Percentiles rank a stretch among this genome's conserved stretches.
phyloP scores from a whole-genome alignment of 257 asterid species.

The Hygrophila difformis region DNA sequence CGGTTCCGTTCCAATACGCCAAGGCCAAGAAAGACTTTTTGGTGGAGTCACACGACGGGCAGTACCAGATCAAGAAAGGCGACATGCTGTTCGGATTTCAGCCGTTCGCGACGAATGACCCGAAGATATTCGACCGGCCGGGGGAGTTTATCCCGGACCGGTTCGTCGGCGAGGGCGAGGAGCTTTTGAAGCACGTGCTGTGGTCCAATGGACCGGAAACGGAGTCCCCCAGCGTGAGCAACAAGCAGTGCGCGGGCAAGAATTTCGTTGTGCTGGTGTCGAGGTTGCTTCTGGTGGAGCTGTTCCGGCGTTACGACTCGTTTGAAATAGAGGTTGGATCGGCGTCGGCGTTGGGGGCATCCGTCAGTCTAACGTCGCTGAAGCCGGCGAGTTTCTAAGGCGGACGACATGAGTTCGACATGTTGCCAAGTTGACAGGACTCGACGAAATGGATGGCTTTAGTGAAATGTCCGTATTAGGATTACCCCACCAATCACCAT shows the following conservation, averaged over 20 bases:
- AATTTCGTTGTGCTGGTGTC: slow-evolving; percentile 20
- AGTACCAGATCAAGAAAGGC: slow-evolving; percentile 17
- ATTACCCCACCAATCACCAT: no score
- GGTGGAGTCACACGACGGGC: slow-evolving; percentile 11
- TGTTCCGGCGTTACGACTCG: slow-evolving; percentile 19
- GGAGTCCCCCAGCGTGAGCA: slow-evolving; percentile 2
- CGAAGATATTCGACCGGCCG: slow-evolving; percentile 10
- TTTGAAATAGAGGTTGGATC: background rate
- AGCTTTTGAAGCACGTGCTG: slow-evolving; percentile 18
- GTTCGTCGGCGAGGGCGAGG: slow-evolving; percentile 21
- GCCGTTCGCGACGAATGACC: slow-evolving; percentile 21
- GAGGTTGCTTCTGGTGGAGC: slow-evolving; percentile 19
- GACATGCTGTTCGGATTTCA: slow-evolving; percentile 24
- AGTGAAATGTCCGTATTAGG: no score
- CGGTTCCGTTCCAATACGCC: slow-evolving; percentile 19
- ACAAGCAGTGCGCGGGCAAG: slow-evolving; percentile 27
- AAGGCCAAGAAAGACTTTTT: slow-evolving; percentile 21
- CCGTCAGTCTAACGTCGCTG: no score
- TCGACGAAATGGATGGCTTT: no score
- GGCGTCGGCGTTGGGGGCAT: no score
- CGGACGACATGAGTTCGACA: no score
- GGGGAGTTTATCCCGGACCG: slow-evolving; percentile 16
- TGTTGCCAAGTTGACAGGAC: no score
- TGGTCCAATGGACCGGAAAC: slow-evolving; percentile 30
- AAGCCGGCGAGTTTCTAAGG: no score